phyloP scores from a whole-genome alignment of 2,329 filamentous ascomycete genomes.

The Pseudocercospora ulei region DNA sequence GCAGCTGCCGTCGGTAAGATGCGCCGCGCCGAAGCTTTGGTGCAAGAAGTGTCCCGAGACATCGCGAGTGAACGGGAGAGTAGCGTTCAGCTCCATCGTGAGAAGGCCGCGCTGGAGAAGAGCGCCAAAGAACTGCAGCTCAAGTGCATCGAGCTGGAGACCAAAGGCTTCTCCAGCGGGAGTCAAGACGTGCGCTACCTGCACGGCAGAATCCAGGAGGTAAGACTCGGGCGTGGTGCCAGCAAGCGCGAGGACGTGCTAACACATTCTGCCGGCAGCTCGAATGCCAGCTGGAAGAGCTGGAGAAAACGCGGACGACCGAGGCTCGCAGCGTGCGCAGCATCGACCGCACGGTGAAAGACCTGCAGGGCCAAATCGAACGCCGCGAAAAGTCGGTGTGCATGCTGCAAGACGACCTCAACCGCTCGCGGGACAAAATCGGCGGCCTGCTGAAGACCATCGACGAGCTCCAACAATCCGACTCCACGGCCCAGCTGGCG shows the following conservation, averaged over 20 bases:
- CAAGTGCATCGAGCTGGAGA: constrained; percentile 83
- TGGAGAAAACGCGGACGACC: constrained; percentile 67
- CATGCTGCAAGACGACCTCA: constrained; percentile 72
- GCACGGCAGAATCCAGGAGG: constrained; percentile 89
- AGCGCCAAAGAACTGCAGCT: constrained; percentile 82
- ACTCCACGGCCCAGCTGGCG: constrained; percentile 69
- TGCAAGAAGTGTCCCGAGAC: constrained; percentile 85
- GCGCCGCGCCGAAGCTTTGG: constrained; percentile 80
- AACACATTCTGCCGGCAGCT: constrained; percentile 29
- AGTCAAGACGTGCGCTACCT: constrained; percentile 93
- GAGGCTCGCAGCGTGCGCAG: constrained; percentile 83
- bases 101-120: constrained; percentile 85
- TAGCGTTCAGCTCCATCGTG: constrained; percentile 71
- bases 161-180: constrained; percentile 88
- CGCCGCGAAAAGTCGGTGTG: constrained; percentile 79
- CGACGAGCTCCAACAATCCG: constrained; percentile 82
- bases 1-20: constrained; percentile 92
- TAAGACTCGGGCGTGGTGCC: constrained; percentile 42
- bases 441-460: constrained; percentile 83
- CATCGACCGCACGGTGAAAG: constrained; percentile 86
- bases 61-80: constrained; percentile 75
- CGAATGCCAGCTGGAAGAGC: constrained; percentile 63
- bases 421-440: constrained; percentile 78
- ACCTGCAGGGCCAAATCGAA: constrained; percentile 83
- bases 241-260: background rate